phyloP scores from a whole-genome alignment of 208 protist species.

The Wallacemonas sp. region DNA sequence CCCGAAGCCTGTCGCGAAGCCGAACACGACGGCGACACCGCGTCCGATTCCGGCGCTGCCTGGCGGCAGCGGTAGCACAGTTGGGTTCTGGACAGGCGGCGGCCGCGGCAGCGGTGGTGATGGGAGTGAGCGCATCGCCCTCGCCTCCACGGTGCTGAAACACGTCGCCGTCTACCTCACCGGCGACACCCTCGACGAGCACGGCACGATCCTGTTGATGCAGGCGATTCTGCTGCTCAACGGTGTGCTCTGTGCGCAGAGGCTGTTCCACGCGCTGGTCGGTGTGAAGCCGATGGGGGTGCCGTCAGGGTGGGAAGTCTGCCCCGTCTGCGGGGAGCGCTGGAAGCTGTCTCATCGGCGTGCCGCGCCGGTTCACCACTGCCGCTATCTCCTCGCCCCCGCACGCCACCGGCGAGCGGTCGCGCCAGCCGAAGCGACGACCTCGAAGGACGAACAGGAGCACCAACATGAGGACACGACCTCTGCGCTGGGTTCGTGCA shows the following conservation, averaged over 20 bases:
- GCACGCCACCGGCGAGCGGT: background rate
- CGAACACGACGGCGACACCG: slow-evolving; percentile 19
- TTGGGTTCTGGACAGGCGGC: too few relatives aligned
- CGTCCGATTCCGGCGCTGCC: too few relatives aligned
- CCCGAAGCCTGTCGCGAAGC: background rate
- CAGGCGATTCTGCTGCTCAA: slow-evolving; percentile 38
- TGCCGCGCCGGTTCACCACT: slow-evolving; percentile 1
- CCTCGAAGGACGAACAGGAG: background rate
- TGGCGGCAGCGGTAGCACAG: too few relatives aligned
- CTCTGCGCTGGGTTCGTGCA: background rate
- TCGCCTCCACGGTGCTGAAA: background rate
- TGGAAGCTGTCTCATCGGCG: slow-evolving; percentile 27
- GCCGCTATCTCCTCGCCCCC: background rate
- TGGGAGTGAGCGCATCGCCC: background rate
- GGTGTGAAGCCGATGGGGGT: slow-evolving; percentile 61
- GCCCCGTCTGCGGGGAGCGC: slow-evolving; percentile 56
- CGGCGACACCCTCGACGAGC: slow-evolving; percentile 5
- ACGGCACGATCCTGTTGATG: slow-evolving; percentile 29
- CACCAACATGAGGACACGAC: background rate
- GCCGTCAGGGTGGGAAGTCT: slow-evolving; percentile 56
- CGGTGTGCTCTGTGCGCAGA: slow-evolving; percentile 49
- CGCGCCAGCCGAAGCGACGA: too few relatives aligned
- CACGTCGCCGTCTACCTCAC: slow-evolving; percentile 5
- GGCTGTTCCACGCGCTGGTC: slow-evolving; percentile 63
- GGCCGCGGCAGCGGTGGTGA: too few relatives aligned